Evolutionary conservation across 306 rosid species (phyloP), one percentile per base, ranked within the genome.

Genomic region (Sophora flavescens): DNA sequence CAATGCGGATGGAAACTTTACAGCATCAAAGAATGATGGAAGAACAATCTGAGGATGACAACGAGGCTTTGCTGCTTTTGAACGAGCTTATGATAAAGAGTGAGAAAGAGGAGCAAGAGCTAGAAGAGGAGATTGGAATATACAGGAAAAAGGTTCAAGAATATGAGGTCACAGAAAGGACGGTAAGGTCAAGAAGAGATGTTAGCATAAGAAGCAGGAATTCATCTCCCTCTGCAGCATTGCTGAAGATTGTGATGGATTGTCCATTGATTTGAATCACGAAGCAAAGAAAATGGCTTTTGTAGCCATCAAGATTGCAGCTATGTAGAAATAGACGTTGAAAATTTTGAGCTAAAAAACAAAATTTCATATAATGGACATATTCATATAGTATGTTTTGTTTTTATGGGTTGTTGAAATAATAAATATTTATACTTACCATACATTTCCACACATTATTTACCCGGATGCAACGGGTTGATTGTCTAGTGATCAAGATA

Each of bases 1-100:
- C 96, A 12, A 88, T 96, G 97, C 99, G 92, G 86, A 96, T 96
- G 98, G 99, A 96, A 74, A 98, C 99, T 56, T 88, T 92, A 83
- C 99, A 96, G 78, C 92, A 96, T 78, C 97, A 92, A 59, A 84
- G 99, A 86, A n/a, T n/a, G n/a, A n/a, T n/a, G n/a, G n/a, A n/a
- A n/a, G n/a, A n/a, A n/a, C n/a, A n/a, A n/a, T n/a, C 89, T 96
- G 97, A 96, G 83, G 90, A 91, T 28, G 97, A 96, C 69, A 98
- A 96, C 48, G 97, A 92, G 81, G 97, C 99, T 38, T 70, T 96
- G 89, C 97, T 89, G 86, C 89, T 96, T 52, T 28, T 95, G 91
- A 95, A 95, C 59, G 98, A 95, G 85, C 90, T 92, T 12, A 87
- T 95, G 87, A 50, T 87, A 18, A 95, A 95, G 85, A 85, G 96